Base-by-base conservation (phyloP, 106 monocot species). In the Triglochin maritima region DNA sequence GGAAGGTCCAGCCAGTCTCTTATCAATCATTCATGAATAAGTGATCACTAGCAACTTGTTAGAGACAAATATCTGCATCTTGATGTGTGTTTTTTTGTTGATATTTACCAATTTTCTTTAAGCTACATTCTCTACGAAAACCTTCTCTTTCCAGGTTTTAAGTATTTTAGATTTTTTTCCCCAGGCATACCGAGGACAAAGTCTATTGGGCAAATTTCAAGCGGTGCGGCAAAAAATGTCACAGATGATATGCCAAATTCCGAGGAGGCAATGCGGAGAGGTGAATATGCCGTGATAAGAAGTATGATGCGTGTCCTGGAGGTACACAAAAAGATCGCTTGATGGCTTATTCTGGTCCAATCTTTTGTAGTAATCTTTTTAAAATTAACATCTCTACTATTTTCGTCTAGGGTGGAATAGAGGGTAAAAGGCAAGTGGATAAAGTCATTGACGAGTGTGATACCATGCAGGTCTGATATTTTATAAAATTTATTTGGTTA, bases 251-350 rank as follows among this genome's bases (percentile, higher is more conserved):
- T 82, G 29, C 82, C 78, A 55, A 88, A 84, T 68, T 84, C 92
- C 17, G 98, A 98, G 58, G 98, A 92, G 71, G 88, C 98, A 53
- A 78, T 90, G 55, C 74, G 80, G 29, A 88, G 88, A 80, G 98
- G 98, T 54, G 98, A 98, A 80, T 98, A 98, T 84, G 72, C 82
- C 79, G 98, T 98, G 57, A 92, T 98, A 60, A 86, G 98, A 79
- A 98, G 98, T 63, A 69, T 98, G 42, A 83, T 86, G 68, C 92
- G 98, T 72, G 98, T 88, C 8, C 70, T 98, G 9, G 98, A 98
- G 88, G 98, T 86, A 84, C 12, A 2, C 17, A 15, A 5, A 11
- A 44, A 41, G 12, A 14, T 10, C 44, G 41, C 46, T n/a, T n/a
- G n/a, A n/a, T n/a, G n/a, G n/a, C n/a, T 14, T 54, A 16, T 45